phyloP scores from a whole-genome alignment of 192 early-diverging fungal species.

The Rhizoclosmatium globosum region DNA sequence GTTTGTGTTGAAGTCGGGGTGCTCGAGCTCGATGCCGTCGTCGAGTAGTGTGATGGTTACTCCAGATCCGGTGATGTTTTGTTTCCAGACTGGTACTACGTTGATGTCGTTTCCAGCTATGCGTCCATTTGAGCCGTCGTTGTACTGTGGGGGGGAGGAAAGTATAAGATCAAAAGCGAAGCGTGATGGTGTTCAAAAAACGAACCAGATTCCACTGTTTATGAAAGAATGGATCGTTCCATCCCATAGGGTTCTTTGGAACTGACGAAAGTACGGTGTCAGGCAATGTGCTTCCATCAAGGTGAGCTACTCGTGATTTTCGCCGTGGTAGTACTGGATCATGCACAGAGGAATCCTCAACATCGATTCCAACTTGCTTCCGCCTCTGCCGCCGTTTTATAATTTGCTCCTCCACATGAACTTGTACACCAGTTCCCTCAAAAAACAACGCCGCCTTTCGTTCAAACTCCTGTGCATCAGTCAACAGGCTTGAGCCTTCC shows the following conservation, averaged over 20 bases:
- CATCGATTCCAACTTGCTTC: conserved; percentile 1
- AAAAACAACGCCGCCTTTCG: conserved; percentile 33
- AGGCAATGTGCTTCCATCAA: not conserved
- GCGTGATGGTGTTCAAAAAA: not conserved
- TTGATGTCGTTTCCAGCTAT: conserved; percentile 83
- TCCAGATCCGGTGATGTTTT: conserved; percentile 86
- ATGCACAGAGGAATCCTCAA: not conserved
- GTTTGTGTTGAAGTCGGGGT: conserved; percentile 77
- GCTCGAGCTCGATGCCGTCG: conserved; percentile 90
- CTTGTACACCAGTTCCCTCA: conserved; percentile 18
- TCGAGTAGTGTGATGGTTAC: conserved; percentile 92
- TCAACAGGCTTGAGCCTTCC: not conserved
- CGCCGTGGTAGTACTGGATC: not conserved
- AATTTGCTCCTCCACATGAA: not conserved
- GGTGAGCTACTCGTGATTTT: not conserved
- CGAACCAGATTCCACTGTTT: conserved; percentile 82
- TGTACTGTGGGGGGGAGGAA: conserved; percentile 38
- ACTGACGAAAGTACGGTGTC: not conserved
- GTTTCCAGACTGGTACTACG: conserved; percentile 90
- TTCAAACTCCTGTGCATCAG: conserved; percentile 8
- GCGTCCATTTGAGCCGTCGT: conserved; percentile 51
- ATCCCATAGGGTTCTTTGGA: conserved; percentile 44
- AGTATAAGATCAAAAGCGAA: not conserved
- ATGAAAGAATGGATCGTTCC: conserved; percentile 71
- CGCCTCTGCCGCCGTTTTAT: not conserved